A percentile compares a stretch with the other conserved stretches of the same genome.
phyloP scores from a whole-genome alignment of 140 eudicot species.

The Senecio squalidus region DNA sequence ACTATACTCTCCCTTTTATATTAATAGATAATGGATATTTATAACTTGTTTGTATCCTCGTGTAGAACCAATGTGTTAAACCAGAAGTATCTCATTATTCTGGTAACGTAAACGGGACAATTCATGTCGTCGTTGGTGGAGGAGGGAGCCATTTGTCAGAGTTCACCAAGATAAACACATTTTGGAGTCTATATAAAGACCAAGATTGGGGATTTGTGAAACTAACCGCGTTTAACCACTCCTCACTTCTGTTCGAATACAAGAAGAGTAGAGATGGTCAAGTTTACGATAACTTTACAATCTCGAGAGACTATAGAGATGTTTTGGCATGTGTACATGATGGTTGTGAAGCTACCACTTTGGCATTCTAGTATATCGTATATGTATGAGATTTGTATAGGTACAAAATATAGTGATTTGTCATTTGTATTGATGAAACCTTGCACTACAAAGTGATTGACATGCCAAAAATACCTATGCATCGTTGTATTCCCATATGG shows the following conservation, averaged over 20 bases:
- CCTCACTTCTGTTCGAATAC: constrained; percentile 36
- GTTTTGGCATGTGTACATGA: constrained; percentile 39
- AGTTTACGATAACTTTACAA: constrained; percentile 32
- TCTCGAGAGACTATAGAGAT: constrained; percentile 33
- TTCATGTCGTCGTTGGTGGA: constrained; percentile 37
- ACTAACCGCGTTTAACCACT: constrained; percentile 35
- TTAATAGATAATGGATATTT: neutral
- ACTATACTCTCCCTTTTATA: neutral
- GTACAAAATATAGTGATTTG: neutral
- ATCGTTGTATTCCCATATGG: too few relatives aligned
- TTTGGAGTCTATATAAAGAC: constrained; percentile 32
- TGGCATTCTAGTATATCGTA: neutral
- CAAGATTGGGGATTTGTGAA: constrained; percentile 35
- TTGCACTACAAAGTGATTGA: too few relatives aligned
- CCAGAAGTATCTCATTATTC: constrained; percentile 24
- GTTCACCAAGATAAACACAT: constrained; percentile 10
- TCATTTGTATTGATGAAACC: neutral
- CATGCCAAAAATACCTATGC: too few relatives aligned
- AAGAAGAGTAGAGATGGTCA: constrained; percentile 30
- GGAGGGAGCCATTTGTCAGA: constrained; percentile 33
- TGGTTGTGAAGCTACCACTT: constrained; percentile 36
- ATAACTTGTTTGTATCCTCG: neutral
- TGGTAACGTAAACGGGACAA: constrained; percentile 34
- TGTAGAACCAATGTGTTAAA: constrained; percentile 31
- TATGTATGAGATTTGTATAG: neutral